phyloP scores from a whole-genome alignment of 2,329 filamentous ascomycete genomes.

The Chaetomium sp. region DNA sequence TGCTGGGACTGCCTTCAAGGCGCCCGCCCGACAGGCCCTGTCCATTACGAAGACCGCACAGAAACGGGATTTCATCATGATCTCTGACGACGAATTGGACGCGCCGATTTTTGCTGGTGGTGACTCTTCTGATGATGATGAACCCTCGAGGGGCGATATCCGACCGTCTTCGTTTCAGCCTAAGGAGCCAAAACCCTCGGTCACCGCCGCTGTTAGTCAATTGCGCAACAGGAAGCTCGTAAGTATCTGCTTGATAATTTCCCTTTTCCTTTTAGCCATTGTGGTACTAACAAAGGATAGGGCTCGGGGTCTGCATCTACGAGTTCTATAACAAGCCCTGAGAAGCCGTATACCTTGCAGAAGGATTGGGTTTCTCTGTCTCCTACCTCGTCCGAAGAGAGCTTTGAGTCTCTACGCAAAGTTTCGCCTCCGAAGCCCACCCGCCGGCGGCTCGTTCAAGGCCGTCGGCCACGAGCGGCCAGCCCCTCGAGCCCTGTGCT shows the following conservation, averaged over 20 bases:
- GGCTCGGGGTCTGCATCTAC: slow-evolving; percentile 5
- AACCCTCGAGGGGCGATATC: slow-evolving; percentile 52
- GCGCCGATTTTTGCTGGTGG: slow-evolving; percentile 35
- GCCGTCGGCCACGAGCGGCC: slow-evolving; percentile 17
- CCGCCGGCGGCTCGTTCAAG: slow-evolving; percentile 23
- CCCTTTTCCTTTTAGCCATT: not conserved
- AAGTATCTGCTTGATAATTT: not conserved
- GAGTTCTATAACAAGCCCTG: slow-evolving; percentile 18
- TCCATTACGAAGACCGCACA: slow-evolving; percentile 17
- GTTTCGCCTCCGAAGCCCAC: slow-evolving; percentile 10
- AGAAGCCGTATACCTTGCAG: slow-evolving; percentile 12
- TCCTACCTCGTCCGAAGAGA: slow-evolving; percentile 12
- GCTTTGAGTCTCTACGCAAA: slow-evolving; percentile 14
- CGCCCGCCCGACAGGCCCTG: slow-evolving; percentile 24
- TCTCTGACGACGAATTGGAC: slow-evolving; percentile 28
- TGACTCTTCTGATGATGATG: slow-evolving; percentile 50
- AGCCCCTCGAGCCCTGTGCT: slow-evolving; percentile 14
- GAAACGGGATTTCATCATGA: slow-evolving; percentile 32
- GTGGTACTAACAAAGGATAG: slow-evolving; percentile 3
- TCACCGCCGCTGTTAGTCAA: not conserved
- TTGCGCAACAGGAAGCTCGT: not conserved
- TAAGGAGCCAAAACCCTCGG: slow-evolving; percentile 29
- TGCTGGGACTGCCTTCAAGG: slow-evolving; percentile 64
- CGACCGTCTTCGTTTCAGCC: slow-evolving; percentile 52
- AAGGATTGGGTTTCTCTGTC: slow-evolving; percentile 21